Base-by-base conservation (phyloP, 805 yeast species). In the Kodamaea sagamina region DNA sequence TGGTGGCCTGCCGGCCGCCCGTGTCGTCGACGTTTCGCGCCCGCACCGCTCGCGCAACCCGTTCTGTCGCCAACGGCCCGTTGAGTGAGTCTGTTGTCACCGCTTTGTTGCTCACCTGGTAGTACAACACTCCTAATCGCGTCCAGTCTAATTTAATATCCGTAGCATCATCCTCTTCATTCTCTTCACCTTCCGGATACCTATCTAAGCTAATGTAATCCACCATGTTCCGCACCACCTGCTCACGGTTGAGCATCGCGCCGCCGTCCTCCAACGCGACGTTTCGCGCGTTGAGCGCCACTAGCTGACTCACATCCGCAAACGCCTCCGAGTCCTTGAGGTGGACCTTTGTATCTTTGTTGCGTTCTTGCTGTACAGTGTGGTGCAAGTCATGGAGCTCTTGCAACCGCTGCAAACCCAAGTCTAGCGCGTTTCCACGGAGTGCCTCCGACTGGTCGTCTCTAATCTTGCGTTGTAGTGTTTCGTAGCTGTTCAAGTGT, bases 91-190 rank as follows among this genome's bases (percentile, higher is more conserved):
- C 86, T 15, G 72, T 64, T 0, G 79, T 73, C 0, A 72, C 61
- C 0, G 85, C 72, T 39, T 73, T 70, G 3, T 56, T 56, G 43
- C 84, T 75, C 25, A 73, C 55, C 47, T 69, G 60, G 47, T 73
- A 63, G 49, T 71, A 78, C 22, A 80, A 55, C 2, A 75, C 59
- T 0, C 89, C 90, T 17, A 84, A 57, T 40, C 69, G 66, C 28
- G 76, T 59, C 88, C 90, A 84, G 55, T 84, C 74, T 49, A 71
- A n/a, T n/a, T n/a, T n/a, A n/a, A n/a, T n/a, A n/a, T n/a, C n/a
- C n/a, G n/a, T n/a, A n/a, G n/a, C n/a, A n/a, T 47, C 52, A 2
- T 47, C 61, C 9, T 51, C 62, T 2, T 47, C 43, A 6, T 55
- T 57, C 6, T 49, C 49, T 16, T 37, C 47, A 44, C 37, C 10